phyloP scores from a whole-genome alignment of 805 yeast species.

The Myxozyma lipomycoides region DNA sequence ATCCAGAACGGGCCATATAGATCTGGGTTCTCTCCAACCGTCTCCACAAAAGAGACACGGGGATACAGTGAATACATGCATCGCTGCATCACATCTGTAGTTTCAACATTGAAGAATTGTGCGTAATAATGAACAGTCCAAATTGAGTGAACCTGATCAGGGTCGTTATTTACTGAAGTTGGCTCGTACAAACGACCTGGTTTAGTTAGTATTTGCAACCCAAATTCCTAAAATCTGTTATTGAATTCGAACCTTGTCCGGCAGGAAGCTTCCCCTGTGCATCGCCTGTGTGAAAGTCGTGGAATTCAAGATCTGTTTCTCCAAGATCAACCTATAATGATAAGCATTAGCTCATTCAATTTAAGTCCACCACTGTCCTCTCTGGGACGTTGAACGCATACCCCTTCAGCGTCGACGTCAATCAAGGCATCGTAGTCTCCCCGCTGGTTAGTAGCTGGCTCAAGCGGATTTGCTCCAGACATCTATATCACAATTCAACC shows the following conservation, averaged over 20 bases:
- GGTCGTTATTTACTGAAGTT: conserved; percentile 15
- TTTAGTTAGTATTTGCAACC: too few species aligned
- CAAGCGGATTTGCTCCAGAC: too few species aligned
- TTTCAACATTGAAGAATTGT: conserved; percentile 63
- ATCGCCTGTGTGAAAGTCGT: conserved; percentile 28
- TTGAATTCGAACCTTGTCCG: conserved; percentile 11
- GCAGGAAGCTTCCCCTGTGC: conserved; percentile 25
- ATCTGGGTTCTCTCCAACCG: conserved; percentile 54
- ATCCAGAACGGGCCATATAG: conserved; percentile 90
- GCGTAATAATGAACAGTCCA: conserved; percentile 24
- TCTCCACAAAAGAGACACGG: conserved; percentile 37
- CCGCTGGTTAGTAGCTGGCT: not conserved
- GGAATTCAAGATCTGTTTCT: conserved; percentile 29
- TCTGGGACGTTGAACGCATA: too few species aligned
- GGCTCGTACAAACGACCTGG: conserved; percentile 13
- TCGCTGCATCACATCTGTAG: conserved; percentile 55
- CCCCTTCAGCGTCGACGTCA: conserved; percentile 27
- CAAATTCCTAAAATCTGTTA: not conserved
- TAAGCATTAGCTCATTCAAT: not conserved
- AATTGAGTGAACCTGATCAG: conserved; percentile 16
- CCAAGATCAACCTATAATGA: conserved; percentile 21
- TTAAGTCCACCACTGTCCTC: conserved; percentile 2
- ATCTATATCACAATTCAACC: too few species aligned
- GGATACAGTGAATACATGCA: conserved; percentile 59
- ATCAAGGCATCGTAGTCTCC: conserved; percentile 24